Percentiles rank a stretch among this genome's conserved stretches.
phyloP scores from a whole-genome alignment of 2,329 filamentous ascomycete species.

The Chaetomium globosum region DNA sequence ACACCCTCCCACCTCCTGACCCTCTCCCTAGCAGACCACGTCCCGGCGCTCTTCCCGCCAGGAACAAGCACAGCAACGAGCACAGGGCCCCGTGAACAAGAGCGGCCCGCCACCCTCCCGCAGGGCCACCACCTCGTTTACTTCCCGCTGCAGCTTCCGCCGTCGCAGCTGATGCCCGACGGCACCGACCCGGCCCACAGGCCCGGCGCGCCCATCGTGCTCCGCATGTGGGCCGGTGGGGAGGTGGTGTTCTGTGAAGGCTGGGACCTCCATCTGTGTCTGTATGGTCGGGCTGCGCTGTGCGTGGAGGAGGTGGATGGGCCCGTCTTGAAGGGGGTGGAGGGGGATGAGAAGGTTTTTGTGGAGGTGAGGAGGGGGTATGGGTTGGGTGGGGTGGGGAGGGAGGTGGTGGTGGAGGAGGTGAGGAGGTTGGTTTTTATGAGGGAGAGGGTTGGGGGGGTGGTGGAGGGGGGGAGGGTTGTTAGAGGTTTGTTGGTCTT shows the following conservation, averaged over 20 bases:
- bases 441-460: slow-evolving; percentile 39
- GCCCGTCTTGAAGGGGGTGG: slow-evolving; percentile 32
- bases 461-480: slow-evolving; percentile 36
- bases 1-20: slow-evolving; percentile 67
- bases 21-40: slow-evolving; percentile 55
- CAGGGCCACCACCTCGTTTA: slow-evolving; percentile 82
- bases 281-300: slow-evolving; percentile 47
- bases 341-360: slow-evolving; percentile 52
- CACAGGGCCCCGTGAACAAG: no score
- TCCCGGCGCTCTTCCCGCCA: slow-evolving; percentile 60
- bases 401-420: slow-evolving; percentile 48
- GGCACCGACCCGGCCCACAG: slow-evolving; percentile 81
- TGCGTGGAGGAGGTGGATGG: slow-evolving; percentile 53
- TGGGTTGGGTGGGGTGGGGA: slow-evolving; percentile 12
- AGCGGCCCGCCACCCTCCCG: slow-evolving; percentile 49
- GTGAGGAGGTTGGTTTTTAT: slow-evolving; percentile 57
- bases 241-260: slow-evolving; percentile 58
- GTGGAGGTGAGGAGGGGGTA: slow-evolving; percentile 57
- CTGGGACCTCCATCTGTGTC: slow-evolving; percentile 38
- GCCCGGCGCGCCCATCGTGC: slow-evolving; percentile 70
- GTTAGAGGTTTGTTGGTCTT: slow-evolving; percentile 26
- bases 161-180: slow-evolving; percentile 69
- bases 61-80: slow-evolving; percentile 44
- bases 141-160: slow-evolving; percentile 72
- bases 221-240: slow-evolving; percentile 89